phyloP scores from a whole-genome alignment of 768 basidiomycete genomes.

The Chalciporus chontae region DNA sequence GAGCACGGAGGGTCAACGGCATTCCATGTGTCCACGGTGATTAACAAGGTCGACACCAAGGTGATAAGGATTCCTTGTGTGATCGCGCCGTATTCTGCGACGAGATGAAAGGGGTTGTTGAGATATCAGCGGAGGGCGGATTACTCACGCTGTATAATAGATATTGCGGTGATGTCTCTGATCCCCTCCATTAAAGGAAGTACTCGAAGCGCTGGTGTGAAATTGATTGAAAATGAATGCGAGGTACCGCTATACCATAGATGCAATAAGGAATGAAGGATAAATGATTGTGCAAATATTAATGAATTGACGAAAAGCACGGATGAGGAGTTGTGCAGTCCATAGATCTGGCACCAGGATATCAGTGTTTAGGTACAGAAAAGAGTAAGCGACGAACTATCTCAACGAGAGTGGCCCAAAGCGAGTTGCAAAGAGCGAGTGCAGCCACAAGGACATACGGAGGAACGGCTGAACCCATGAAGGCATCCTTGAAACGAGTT shows the following conservation, averaged over 20 bases:
- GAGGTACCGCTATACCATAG: constrained; percentile 1
- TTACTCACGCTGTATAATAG: constrained; percentile 25
- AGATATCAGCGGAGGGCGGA: not conserved
- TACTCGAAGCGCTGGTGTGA: constrained; percentile 12
- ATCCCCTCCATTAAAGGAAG: constrained; percentile 15
- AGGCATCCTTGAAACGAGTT: constrained; percentile 11
- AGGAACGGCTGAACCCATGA: constrained; percentile 11
- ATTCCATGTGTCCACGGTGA: constrained; percentile 14
- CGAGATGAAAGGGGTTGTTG: not conserved
- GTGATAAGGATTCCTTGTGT: constrained; percentile 23
- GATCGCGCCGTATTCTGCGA: constrained; percentile 30
- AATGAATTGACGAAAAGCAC: constrained; percentile 21
- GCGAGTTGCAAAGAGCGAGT: constrained; percentile 19
- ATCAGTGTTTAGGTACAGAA: not conserved
- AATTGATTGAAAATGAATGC: not conserved
- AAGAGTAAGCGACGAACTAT: constrained; percentile 16
- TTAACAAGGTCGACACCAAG: constrained; percentile 18
- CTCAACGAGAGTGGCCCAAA: constrained; percentile 21
- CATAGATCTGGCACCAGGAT: constrained; percentile 19
- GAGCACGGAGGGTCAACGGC: constrained; percentile 4
- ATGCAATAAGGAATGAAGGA: constrained; percentile 11
- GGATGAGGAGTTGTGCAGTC: constrained; percentile 14
- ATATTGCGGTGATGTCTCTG: constrained; percentile 17
- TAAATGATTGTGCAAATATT: constrained; percentile 22
- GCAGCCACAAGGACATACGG: constrained; percentile 14